A percentile compares a stretch with the other conserved stretches of the same genome.
phyloP scores from a whole-genome alignment of 2,329 filamentous ascomycete species.

The Pyrenochaeta sp. region DNA sequence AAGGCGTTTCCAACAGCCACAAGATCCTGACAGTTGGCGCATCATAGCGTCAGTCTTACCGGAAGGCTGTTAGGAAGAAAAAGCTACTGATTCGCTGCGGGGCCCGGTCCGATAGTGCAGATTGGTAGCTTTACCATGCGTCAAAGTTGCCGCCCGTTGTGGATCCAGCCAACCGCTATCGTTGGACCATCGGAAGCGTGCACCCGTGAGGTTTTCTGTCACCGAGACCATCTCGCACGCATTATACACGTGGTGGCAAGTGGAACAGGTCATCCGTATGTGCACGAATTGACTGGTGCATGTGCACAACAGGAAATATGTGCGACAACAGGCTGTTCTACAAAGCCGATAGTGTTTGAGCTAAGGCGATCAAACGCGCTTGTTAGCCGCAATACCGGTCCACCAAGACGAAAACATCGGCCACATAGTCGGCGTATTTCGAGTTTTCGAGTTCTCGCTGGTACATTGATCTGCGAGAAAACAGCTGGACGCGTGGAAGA shows the following conservation, averaged over 20 bases:
- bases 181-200: background rate
- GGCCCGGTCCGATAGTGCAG: slow-evolving; percentile 19
- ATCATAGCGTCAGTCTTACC: background rate
- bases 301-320: background rate
- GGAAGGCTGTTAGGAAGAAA: background rate
- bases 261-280: background rate
- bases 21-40: background rate
- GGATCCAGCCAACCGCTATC: background rate
- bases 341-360: background rate
- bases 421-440: background rate
- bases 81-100: slow-evolving; percentile 27
- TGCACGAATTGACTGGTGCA: background rate
- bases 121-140: slow-evolving; percentile 19
- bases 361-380: background rate
- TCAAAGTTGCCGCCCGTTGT: slow-evolving; percentile 15
- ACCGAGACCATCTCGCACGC: background rate
- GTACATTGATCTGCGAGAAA: background rate
- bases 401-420: background rate
- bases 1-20: background rate
- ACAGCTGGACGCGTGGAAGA: background rate
- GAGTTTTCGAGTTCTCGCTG: background rate
- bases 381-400: background rate
- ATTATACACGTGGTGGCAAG: slow-evolving; percentile 3
- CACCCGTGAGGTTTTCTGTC: background rate
- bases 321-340: background rate